Conservation (phyloP, 2,329 filamentous ascomycete genomes). For the Fusarium temperatum region DNA sequence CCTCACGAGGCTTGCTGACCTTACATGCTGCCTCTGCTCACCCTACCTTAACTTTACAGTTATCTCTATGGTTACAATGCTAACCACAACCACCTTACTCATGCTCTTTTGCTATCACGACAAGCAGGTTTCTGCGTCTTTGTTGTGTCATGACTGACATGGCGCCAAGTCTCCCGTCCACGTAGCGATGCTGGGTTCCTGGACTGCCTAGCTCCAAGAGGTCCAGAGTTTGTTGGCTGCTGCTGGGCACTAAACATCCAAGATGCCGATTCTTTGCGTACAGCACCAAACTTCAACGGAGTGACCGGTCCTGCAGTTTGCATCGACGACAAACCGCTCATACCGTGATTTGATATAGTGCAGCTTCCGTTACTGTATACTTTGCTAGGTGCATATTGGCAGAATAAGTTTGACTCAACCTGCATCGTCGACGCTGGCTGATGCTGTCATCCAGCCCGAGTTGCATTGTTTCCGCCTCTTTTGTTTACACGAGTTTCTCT, state of each 20-base stretch:
- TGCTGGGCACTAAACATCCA: constrained; percentile 12
- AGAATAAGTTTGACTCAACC: not conserved
- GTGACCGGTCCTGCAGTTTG: constrained; percentile 20
- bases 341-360: constrained; percentile 14
- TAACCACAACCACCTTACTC: constrained; percentile 14
- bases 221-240: constrained; percentile 25
- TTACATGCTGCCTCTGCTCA: constrained; percentile 5
- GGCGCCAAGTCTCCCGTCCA: constrained; percentile 29
- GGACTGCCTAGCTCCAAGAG: constrained; percentile 12
- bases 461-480: constrained; percentile 18
- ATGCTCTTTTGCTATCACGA: constrained; percentile 13
- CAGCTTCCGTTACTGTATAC: constrained; percentile 23
- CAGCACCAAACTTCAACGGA: constrained; percentile 11
- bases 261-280: constrained; percentile 19
- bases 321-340: constrained; percentile 32
- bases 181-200: constrained; percentile 31
- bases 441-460: constrained; percentile 22
- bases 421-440: constrained; percentile 11
- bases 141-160: constrained; percentile 26
- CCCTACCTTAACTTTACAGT: constrained; percentile 7
- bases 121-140: constrained; percentile 34
- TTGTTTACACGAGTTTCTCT: constrained; percentile 9
- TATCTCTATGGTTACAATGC: constrained; percentile 28
- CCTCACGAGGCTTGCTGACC: constrained; percentile 21
- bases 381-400: constrained; percentile 24